Evolutionary conservation across 352 stramenopile genomes (phyloP).

Genomic region (Hyaloperonospora brassicae): DNA sequence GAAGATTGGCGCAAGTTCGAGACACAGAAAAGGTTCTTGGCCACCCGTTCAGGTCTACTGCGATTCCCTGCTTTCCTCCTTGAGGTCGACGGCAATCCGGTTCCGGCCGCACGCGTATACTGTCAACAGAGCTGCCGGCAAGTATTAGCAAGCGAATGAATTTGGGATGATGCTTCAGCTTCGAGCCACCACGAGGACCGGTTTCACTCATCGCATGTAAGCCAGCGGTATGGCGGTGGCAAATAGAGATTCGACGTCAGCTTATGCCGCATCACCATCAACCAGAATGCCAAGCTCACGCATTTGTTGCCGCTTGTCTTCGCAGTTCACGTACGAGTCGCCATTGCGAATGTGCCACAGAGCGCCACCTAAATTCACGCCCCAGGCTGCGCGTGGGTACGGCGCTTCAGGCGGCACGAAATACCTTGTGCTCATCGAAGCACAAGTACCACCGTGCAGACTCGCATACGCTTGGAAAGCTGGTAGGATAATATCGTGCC

Average conservation of each 20-base stretch:
- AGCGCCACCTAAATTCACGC: constrained; percentile 61
- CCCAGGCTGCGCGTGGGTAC: constrained; percentile 55
- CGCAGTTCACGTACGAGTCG: constrained; percentile 65
- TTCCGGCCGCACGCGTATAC: constrained; percentile 27
- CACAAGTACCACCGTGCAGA: constrained; percentile 43
- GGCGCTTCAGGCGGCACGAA: constrained; percentile 46
- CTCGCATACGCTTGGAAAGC: constrained; percentile 55
- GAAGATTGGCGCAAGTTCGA: constrained; percentile 22
- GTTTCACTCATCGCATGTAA: constrained; percentile 17
- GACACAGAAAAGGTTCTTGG: constrained; percentile 41
- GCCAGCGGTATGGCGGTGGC: constrained; percentile 5
- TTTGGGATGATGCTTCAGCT: not conserved
- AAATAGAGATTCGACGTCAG: not conserved
- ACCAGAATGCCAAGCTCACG: constrained; percentile 42
- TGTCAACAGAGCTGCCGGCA: constrained; percentile 32
- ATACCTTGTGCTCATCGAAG: constrained; percentile 69
- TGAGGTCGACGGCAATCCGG: constrained; percentile 13
- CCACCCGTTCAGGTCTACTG: constrained; percentile 37
- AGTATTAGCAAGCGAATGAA: constrained; percentile 26
- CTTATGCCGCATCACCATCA: constrained; percentile 20
- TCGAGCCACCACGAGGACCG: constrained; percentile 2
- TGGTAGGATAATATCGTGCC: constrained; percentile 52
- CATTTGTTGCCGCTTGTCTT: constrained; percentile 57
- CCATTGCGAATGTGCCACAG: constrained; percentile 83
- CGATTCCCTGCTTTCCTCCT: constrained; percentile 51